Conservation (phyloP, 148 eudicot genomes). For the Amaranthus hypochondriacus region DNA sequence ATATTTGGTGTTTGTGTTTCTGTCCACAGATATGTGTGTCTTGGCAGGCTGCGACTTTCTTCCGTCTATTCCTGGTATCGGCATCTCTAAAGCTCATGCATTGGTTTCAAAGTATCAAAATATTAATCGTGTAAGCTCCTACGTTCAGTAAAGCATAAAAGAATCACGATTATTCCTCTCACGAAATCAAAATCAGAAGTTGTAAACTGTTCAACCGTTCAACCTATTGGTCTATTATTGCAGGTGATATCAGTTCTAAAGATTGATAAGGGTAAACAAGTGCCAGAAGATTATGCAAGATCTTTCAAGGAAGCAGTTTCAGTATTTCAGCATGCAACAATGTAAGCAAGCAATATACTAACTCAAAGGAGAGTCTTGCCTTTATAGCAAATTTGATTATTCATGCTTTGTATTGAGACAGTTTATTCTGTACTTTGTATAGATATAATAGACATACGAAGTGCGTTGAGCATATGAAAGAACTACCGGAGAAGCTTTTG, state of each 20-base stretch:
- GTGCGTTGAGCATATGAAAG: constrained; percentile 54
- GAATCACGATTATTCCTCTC: neutral
- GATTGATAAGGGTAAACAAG: constrained; percentile 46
- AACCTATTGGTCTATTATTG: constrained; percentile 8
- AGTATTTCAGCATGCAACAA: constrained; percentile 74
- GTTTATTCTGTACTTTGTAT: neutral
- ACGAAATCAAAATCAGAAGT: neutral
- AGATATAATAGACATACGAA: constrained; percentile 58
- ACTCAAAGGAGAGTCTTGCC: neutral
- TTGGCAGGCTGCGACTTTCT: constrained; percentile 91
- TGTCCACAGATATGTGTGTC: constrained; percentile 71
- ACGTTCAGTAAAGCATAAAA: neutral
- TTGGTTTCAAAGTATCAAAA: constrained; percentile 69
- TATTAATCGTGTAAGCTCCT: constrained; percentile 62
- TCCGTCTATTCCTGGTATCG: constrained; percentile 83
- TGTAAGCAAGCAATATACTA: constrained; percentile 35
- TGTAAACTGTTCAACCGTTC: neutral
- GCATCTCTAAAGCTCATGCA: constrained; percentile 62
- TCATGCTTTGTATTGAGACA: neutral
- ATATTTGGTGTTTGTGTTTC: neutral
- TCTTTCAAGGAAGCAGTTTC: constrained; percentile 68
- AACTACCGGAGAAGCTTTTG: constrained; percentile 43
- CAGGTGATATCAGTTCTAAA: constrained; percentile 69
- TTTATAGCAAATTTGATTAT: neutral
- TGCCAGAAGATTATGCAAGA: constrained; percentile 68